A percentile compares a stretch with the other conserved stretches of the same genome.
Evolutionary conservation across 2,329 filamentous ascomycete species (phyloP).

Genomic region (Neofusicoccum sp.): DNA sequence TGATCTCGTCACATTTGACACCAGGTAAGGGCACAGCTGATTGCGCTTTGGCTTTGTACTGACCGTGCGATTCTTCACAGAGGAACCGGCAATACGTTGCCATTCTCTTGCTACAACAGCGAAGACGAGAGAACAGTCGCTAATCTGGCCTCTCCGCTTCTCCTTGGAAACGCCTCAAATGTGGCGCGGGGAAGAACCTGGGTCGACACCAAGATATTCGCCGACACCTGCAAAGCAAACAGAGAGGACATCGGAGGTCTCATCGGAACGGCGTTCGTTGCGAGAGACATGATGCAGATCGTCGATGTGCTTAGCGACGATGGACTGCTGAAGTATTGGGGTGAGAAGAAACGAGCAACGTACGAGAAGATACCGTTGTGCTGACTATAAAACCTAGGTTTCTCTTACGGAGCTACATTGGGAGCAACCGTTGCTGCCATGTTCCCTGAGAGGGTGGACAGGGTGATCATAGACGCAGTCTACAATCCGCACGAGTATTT

Average conservation of each 20-base stretch:
- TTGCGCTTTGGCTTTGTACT: neutral
- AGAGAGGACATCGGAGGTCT: slow-evolving; percentile 22
- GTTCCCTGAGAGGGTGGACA: slow-evolving; percentile 43
- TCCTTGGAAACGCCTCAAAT: too few species aligned
- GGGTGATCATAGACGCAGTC: slow-evolving; percentile 45
- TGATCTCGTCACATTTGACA: slow-evolving; percentile 21
- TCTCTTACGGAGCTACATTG: slow-evolving; percentile 47
- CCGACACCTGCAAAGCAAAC: neutral
- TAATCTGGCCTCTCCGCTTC: too few species aligned
- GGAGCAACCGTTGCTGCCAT: slow-evolving; percentile 48
- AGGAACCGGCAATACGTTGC: too few species aligned
- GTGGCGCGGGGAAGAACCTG: too few species aligned
- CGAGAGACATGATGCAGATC: slow-evolving; percentile 24
- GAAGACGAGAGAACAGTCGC: too few species aligned
- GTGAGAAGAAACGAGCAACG: too few species aligned
- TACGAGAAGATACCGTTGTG: slow-evolving; percentile 31
- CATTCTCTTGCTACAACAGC: too few species aligned
- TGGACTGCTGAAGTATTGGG: neutral
- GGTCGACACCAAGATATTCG: too few species aligned
- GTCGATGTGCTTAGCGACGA: slow-evolving; percentile 17
- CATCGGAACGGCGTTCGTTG: slow-evolving; percentile 22
- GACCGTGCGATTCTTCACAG: too few species aligned
- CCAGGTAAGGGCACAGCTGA: slow-evolving; percentile 17
- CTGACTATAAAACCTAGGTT: slow-evolving; percentile 27
- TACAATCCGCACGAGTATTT: slow-evolving; percentile 49